Evolutionary conservation across 805 yeast genomes (phyloP), one percentile per base, ranked within the genome.

Genomic region (Danielozyma ontarioensis): DNA sequence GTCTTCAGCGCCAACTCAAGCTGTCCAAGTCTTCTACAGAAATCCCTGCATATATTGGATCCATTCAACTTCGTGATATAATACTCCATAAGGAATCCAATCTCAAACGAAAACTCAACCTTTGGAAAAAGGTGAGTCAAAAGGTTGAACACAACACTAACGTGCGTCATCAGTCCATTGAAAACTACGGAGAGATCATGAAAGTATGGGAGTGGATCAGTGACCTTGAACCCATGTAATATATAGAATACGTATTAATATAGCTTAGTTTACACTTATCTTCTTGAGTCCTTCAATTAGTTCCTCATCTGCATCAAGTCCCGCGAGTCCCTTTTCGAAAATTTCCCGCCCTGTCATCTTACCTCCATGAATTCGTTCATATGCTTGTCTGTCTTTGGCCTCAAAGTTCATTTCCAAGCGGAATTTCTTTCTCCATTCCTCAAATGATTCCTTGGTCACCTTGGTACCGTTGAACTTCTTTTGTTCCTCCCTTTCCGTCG

Each of bases 381-480:
- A 71, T 43, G 85, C 68, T 33, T 68, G 62, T 23, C 58, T 59
- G 35, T 76, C 71, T 43, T 78, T 66, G 31, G 72, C 72, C 45
- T 83, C 90, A 41, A 76, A 62, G n/a, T 78, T 76, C 74, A 80
- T 60, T 48, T 85, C 96, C 36, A 67, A 62, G 37, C 94, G 70
- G 58, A 93, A 89, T 33, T 59, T 65, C 3, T 37, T 35, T 50
- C 95, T 70, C 98, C 98, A 90, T 29, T 56, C 68, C 2, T 55
- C 52, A 54, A 75, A 90, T n/a, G 81, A 68, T 45, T 84, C 95
- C 12, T 57, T 61, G 2, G 97, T 90, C 4, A 90, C 96, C 34
- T 83, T 76, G 1, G 97, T 93, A 23, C 98, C 98, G 26, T 70
- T 68, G 60, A 90, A 90, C 59, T 93, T 93, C 55, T 80, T 81